phyloP scores from a whole-genome alignment of 139 green algal species.

The Marvania coccoides region DNA sequence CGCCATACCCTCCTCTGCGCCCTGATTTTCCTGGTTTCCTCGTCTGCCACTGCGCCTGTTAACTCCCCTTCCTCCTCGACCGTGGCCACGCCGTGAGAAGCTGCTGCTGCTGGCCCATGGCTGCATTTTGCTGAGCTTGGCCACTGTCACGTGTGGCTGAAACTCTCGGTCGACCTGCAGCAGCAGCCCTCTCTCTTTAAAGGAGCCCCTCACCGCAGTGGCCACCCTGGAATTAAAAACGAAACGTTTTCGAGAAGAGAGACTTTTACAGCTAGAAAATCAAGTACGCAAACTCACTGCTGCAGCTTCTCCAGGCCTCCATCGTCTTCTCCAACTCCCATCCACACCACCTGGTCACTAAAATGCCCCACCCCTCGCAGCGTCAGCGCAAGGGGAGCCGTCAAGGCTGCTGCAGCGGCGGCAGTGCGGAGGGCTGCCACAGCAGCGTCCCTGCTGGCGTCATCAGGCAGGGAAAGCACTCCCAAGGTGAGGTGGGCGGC shows the following conservation, averaged over 20 bases:
- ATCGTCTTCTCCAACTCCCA: background rate
- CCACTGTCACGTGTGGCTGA: slow-evolving; percentile 4
- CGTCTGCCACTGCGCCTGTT: no score
- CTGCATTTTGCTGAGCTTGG: background rate
- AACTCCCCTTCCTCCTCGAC: no score
- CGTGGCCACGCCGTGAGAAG: no score
- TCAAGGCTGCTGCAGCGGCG: background rate
- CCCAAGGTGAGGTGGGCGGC: slow-evolving; percentile 2
- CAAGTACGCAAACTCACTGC: background rate
- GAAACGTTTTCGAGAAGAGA: no score
- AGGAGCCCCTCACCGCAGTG: no score
- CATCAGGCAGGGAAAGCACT: background rate
- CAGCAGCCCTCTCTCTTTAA: background rate
- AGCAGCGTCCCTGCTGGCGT: background rate
- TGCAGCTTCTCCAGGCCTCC: background rate
- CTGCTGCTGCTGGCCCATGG: no score
- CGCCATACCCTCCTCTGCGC: no score
- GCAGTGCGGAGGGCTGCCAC: background rate
- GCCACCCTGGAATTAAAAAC: no score
- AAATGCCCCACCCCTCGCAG: background rate
- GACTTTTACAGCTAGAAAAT: no score
- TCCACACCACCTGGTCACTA: background rate
- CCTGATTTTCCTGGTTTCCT: no score
- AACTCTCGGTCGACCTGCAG: background rate
- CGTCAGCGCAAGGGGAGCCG: background rate